phyloP scores from a whole-genome alignment of 2,329 filamentous ascomycete genomes.

The Xylaria sp. region DNA sequence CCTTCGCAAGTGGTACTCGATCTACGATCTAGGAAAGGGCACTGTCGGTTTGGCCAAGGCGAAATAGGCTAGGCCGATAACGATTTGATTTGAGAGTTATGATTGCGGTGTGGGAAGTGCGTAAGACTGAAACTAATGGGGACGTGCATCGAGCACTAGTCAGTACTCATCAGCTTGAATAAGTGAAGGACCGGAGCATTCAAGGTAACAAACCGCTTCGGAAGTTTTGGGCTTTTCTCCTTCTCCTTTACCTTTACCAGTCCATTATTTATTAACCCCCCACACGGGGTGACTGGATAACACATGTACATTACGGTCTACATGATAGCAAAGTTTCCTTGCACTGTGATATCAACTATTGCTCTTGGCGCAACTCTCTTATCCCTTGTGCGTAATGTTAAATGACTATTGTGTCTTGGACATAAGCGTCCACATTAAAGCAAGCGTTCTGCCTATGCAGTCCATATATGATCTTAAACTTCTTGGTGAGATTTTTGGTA shows the following conservation, averaged over 20 bases:
- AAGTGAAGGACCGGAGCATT: background rate
- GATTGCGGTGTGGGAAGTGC: background rate
- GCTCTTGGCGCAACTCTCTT: background rate
- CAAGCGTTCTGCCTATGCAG: background rate
- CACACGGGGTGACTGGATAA: slow-evolving; percentile 16
- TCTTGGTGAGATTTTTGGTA: background rate
- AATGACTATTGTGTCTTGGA: background rate
- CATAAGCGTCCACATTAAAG: background rate
- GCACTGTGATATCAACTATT: background rate
- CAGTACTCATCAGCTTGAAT: slow-evolving; percentile 9
- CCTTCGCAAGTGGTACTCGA: slow-evolving; percentile 89
- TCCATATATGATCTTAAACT: background rate
- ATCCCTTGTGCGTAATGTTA: background rate
- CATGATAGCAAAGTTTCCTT: slow-evolving; percentile 23
- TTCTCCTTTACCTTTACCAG: slow-evolving; percentile 20
- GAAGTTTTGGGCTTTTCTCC: background rate
- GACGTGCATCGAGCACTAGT: background rate
- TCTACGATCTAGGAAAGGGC: slow-evolving; percentile 92
- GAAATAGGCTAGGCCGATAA: slow-evolving; percentile 55
- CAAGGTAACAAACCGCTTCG: background rate
- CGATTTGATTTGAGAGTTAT: background rate
- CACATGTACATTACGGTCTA: slow-evolving; percentile 33
- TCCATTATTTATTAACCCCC: slow-evolving; percentile 1
- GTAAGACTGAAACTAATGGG: slow-evolving; percentile 13
- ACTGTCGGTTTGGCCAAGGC: slow-evolving; percentile 89